These are phyloP conservation scores for Solanum lycopersicoides DNA, from an alignment of 257 asterid genomes.

Conservation along the genomic window DNA sequence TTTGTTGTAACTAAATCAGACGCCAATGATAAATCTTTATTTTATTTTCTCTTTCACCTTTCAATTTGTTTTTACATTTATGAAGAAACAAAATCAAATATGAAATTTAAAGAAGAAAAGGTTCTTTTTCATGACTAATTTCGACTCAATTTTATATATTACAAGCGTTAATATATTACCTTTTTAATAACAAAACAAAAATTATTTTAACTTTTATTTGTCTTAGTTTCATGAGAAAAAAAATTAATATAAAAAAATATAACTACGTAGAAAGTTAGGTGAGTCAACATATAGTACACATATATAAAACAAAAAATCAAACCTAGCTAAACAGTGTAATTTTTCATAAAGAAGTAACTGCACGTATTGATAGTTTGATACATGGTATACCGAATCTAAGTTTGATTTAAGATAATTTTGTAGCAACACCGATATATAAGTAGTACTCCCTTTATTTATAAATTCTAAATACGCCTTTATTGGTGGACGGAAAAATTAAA, in stretches of 20 bases:
- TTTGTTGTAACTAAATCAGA: slow-evolving; percentile 14
- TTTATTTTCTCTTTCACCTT: neutral
- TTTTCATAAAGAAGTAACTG: neutral
- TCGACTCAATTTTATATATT: neutral
- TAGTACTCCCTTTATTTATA: fast-evolving
- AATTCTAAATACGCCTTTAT: neutral
- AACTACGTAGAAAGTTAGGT: neutral
- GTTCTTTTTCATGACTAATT: neutral
- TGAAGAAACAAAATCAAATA: neutral
- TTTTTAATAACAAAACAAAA: too few species aligned
- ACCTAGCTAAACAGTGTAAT: neutral
- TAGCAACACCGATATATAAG: neutral
- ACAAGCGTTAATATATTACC: too few species aligned
- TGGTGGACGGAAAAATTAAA: neutral
- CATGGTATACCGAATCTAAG: neutral
- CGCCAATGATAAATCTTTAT: neutral
- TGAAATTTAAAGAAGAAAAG: neutral
- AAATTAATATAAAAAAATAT: neutral
- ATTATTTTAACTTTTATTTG: too few species aligned
- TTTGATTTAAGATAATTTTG: neutral
- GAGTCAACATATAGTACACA: neutral
- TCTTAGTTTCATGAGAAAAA: neutral
- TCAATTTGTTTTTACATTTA: neutral
- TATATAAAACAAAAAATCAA: neutral
- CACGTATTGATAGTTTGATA: neutral